Percentiles rank a stretch among this genome's conserved stretches.
Conservation (phyloP, 1,284 basidiomycete species). For the Cerioporus squamosus region DNA sequence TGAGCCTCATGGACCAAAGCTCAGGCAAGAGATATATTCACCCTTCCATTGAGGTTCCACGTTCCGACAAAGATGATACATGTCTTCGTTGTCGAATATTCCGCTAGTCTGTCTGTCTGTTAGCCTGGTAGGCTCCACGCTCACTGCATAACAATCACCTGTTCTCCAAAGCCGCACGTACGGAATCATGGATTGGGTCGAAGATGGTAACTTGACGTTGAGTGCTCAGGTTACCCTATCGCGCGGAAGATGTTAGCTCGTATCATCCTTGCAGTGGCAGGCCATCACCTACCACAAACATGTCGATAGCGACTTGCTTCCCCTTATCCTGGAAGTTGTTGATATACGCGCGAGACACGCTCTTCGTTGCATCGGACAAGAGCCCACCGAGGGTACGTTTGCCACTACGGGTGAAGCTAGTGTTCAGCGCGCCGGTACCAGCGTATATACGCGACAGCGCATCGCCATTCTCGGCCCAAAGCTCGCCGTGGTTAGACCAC, state of each 20-base stretch:
- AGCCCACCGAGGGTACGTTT: conserved; percentile 92
- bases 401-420: conserved; percentile 92
- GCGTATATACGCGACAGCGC: conserved; percentile 92
- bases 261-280: not conserved
- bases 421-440: conserved; percentile 96
- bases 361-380: conserved; percentile 96
- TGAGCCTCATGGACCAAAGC: conserved; percentile 8
- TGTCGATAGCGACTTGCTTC: conserved; percentile 95
- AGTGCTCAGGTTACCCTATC: conserved; percentile 87
- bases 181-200: conserved; percentile 92
- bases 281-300: conserved; percentile 75
- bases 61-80: conserved; percentile 87
- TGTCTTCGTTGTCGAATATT: conserved; percentile 85
- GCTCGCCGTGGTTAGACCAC: conserved; percentile 87
- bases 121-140: not conserved
- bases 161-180: conserved; percentile 71
- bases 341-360: conserved; percentile 93
- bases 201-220: conserved; percentile 91
- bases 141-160: conserved; percentile 43
- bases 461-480: conserved; percentile 98
- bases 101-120: conserved; percentile 58
- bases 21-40: conserved; percentile 39
- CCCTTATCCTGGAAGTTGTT: conserved; percentile 98
- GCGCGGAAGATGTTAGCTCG: not conserved
- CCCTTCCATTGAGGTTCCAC: conserved; percentile 95